Base-by-base conservation (phyloP, 495 filamentous ascomycete species). In the Xylaria longipes region DNA sequence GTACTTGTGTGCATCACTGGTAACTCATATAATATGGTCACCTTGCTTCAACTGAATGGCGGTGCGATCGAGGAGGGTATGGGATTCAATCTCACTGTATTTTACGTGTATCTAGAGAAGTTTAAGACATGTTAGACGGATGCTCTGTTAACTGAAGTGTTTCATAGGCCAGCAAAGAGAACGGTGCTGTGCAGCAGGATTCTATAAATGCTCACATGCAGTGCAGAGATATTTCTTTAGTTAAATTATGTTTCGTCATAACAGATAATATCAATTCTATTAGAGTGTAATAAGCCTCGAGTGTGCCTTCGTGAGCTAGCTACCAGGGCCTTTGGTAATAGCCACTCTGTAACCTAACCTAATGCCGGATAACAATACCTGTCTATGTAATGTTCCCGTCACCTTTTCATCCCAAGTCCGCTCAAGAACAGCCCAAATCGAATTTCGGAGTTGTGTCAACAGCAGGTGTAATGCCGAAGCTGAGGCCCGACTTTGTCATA, bases 371-470 rank as follows among this genome's bases (percentile, higher is more conserved):
- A 60, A 37, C 9, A 11, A 37, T 60, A 60, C 31, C 20, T 60
- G 17, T 22, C 29, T 60, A 60, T 37, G 27, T 22, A 17, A 60
- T 60, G 31, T 37, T 37, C 20, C 5, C 8, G 17, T 5, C 37
- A 27, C 46, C 11, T 20, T 31, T 20, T 31, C 29, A 6, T 6
- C 41, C 22, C 20, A 25, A 0, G 50, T 29, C 39, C 7, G 12
- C 39, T 69, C 56, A 69, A 25, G 39, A 71, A 80, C 87, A 89
- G 46, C 77, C 78, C 33, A 89, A 76, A 70, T 88, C 79, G 75
- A 82, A 89, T 41, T 86, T 78, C 43, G 87, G 86, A 5, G 75
- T 85, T 57, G 80, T 86, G 73, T 71, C 81, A 67, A 85, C 78
- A 60, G 79, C 77, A 46, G 82, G 84, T 45, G 76, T 78, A 17